Conservation (phyloP, 2,329 filamentous ascomycete species). For the Corinectria fuckeliana region DNA sequence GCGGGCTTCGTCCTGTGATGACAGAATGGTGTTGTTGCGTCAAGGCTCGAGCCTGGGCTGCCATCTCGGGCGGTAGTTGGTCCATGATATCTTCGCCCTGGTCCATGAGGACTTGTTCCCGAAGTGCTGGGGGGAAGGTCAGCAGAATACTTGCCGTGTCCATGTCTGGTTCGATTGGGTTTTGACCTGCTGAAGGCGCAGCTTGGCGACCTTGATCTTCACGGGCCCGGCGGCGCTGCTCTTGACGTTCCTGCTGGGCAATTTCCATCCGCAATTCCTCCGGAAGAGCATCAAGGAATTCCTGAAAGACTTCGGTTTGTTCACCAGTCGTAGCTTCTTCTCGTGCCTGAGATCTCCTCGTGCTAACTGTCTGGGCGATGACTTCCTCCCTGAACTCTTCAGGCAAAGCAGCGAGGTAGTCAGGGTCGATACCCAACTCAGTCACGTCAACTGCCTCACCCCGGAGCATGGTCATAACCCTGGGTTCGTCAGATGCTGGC, state of each 20-base stretch:
- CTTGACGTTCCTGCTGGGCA: conserved; percentile 86
- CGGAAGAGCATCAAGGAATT: conserved; percentile 92
- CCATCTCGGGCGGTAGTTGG: conserved; percentile 82
- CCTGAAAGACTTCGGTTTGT: conserved; percentile 84
- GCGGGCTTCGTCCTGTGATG: conserved; percentile 40
- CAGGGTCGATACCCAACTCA: conserved; percentile 89
- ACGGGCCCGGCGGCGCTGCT: conserved; percentile 85
- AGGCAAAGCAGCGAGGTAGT: conserved; percentile 95
- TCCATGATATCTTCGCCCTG: conserved; percentile 89
- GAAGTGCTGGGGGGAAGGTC: conserved; percentile 82
- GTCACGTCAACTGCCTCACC: conserved; percentile 93
- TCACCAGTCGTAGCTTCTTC: conserved; percentile 73
- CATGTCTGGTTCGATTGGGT: conserved; percentile 71
- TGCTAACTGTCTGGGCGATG: conserved; percentile 86
- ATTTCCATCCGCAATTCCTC: conserved; percentile 90
- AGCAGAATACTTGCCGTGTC: conserved; percentile 91
- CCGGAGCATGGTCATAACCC: conserved; percentile 82
- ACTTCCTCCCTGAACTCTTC: conserved; percentile 97
- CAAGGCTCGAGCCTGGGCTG: conserved; percentile 82
- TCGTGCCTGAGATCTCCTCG: conserved; percentile 79
- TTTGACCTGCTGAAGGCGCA: conserved; percentile 60
- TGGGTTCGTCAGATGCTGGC: conserved; percentile 44
- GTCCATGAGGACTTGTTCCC: conserved; percentile 87
- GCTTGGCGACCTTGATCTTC: conserved; percentile 78
- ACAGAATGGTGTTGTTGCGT: conserved; percentile 47